A percentile compares a stretch with the other conserved stretches of the same genome.
phyloP scores from a whole-genome alignment of 2,329 filamentous ascomycete genomes.

The Calycina marina region DNA sequence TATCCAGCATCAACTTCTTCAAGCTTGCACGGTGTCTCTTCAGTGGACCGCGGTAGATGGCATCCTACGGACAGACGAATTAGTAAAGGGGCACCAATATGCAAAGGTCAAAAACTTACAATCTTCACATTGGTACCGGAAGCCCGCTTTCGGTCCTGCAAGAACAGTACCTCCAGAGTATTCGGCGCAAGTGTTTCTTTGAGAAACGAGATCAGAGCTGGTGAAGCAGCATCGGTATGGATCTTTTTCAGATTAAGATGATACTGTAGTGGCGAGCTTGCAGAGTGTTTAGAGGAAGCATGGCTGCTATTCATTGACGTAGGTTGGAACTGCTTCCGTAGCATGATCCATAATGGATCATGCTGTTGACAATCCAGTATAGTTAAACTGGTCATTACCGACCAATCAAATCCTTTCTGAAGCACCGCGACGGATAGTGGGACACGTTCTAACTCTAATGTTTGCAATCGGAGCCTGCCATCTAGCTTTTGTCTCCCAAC shows the following conservation, averaged over 20 bases:
- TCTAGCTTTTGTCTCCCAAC: slow-evolving; percentile 29
- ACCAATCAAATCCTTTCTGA: slow-evolving; percentile 60
- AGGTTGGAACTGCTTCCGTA: slow-evolving; percentile 47
- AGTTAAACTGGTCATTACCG: slow-evolving; percentile 53
- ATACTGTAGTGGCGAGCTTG: slow-evolving; percentile 33
- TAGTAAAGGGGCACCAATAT: no score
- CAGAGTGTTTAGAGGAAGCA: slow-evolving; percentile 17
- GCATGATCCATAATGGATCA: slow-evolving; percentile 59
- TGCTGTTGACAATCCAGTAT: slow-evolving; percentile 60
- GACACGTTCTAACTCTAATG: slow-evolving; percentile 61
- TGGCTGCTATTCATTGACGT: slow-evolving; percentile 13
- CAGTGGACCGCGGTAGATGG: slow-evolving; percentile 56
- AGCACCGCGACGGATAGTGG: slow-evolving; percentile 59
- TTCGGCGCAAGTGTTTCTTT: slow-evolving; percentile 67
- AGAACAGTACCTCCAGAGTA: slow-evolving; percentile 62
- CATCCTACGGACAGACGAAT: slow-evolving; percentile 26
- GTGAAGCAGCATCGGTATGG: slow-evolving; percentile 59
- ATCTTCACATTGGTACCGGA: slow-evolving; percentile 44
- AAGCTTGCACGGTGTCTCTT: slow-evolving; percentile 58
- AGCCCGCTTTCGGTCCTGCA: slow-evolving; percentile 47
- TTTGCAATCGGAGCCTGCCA: slow-evolving; percentile 51
- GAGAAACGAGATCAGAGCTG: slow-evolving; percentile 56
- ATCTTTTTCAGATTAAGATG: slow-evolving; percentile 56
- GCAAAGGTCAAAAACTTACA: slow-evolving; percentile 12
- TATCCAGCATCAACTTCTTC: slow-evolving; percentile 61